Evolutionary conservation across 306 rosid genomes (phyloP), one percentile per base, ranked within the genome.

Genomic region (Fagus sylvatica): DNA sequence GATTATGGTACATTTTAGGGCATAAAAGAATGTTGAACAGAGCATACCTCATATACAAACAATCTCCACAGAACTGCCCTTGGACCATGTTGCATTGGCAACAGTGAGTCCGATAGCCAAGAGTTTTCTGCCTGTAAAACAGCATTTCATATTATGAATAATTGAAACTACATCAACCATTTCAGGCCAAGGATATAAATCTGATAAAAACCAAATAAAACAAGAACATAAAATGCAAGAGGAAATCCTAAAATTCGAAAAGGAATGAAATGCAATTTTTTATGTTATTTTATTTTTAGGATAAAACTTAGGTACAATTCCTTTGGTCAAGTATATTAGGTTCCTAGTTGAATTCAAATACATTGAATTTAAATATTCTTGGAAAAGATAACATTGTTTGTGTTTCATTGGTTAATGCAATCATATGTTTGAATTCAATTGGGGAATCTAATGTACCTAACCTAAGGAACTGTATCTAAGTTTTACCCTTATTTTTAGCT

Each of bases 41-140:
- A 65, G 51, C 71, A 79, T 85, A 96, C 99, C 98, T 90, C 93
- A 90, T 96, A 84, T 93, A 96, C 84, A 96, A 81, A 86, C 99
- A 96, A 80, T 96, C 99, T 39, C 99, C 99, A 82, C 98, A 96
- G 82, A 96, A 93, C 80, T 96, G 98, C 40, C 99, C 99, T 81
- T 86, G 93, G 56, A 87, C 84, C 90, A 80, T 60, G 79, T 83
- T 82, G 87, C 99, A 96, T 43, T 79, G 60, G 88, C 85, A 74
- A 80, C 99, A 96, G 53, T 76, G 78, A 62, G 99, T 96, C 41
- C 88, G 96, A 84, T 82, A 77, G 68, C 99, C 97, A 60, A 91
- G 88, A 51, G 99, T 93, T 77, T 93, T 96, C 89, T 96, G 99
- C 93, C 97, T 96, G 84, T 64, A 83, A 83, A 80, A 75, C n/a